Evolutionary conservation across 2,329 filamentous ascomycete genomes (phyloP), one percentile per base, ranked within the genome.

Genomic region (Trichoderma sp.): DNA sequence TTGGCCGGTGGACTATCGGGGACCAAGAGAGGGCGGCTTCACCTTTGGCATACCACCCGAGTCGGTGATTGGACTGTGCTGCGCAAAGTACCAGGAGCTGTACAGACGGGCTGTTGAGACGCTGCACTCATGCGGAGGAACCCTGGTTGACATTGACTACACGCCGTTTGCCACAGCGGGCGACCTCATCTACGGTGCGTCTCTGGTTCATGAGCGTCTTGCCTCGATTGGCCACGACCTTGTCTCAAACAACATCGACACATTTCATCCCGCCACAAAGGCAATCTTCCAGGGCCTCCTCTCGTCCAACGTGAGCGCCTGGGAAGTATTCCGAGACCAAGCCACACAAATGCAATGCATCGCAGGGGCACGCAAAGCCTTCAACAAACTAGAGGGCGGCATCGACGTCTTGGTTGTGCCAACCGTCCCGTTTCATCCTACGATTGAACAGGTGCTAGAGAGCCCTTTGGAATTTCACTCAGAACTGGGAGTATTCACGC

Each of bases 331-430:
- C 9, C 51, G 39, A 9, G 59, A 62, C 15, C 59, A 62, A 9
- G 59, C 24, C 14, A 54, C 43, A 45, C 59, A 62, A 34, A 54
- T 45, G 59, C 10, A 62, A 30, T 62, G 59, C 10, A 54, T 39
- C 15, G 59, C 59, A 4, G 26, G 0, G 19, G 15, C 4, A 15
- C 59, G 48, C 30, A 48, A 19, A 15, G 34, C 26, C 1, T 62
- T 62, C 15, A 34, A 62, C 26, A 62, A 54, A 5, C 19, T 62
- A 1, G 59, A 62, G 14, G 59, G 7, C 9, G 59, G 59, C 12
- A 62, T 62, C 9, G 59, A 62, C n/a, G 59, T 62, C 45, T 24
- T 62, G 34, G 48, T 62, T 14, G 39, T 62, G 39, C 59, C 59
- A 6, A 54, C 21, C n/a, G 48, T 45, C 14, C 59, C 59, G 1